Percentiles rank a stretch among this genome's conserved stretches.
phyloP scores from a whole-genome alignment of 305 asterid species.

The Fraxinus xanthoxyloides region DNA sequence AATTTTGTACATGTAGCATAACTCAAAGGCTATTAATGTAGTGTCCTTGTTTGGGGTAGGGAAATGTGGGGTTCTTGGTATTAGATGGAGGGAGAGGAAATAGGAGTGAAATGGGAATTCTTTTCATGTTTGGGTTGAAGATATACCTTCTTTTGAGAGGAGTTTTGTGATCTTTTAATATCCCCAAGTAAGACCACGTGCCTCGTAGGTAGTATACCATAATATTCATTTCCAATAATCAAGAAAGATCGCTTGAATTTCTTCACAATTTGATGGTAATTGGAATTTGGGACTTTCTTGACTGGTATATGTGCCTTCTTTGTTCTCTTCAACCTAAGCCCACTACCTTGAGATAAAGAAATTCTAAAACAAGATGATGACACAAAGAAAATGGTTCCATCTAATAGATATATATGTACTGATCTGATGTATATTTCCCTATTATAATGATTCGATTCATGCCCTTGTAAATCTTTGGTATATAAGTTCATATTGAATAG shows the following conservation, averaged over 20 bases:
- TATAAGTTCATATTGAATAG: conserved; percentile 22
- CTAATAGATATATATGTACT: conserved; percentile 24
- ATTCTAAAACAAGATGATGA: conserved; percentile 40
- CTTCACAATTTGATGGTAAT: neutral
- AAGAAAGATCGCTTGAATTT: neutral
- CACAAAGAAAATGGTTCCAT: conserved; percentile 31
- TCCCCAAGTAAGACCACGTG: conserved; percentile 68
- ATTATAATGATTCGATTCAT: conserved; percentile 15
- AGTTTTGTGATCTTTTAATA: conserved; percentile 45
- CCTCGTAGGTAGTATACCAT: conserved; percentile 36
- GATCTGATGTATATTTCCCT: conserved; percentile 40
- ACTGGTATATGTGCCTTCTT: neutral
- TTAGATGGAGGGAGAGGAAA: neutral
- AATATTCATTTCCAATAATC: conserved; percentile 1
- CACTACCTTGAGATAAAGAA: conserved; percentile 12
- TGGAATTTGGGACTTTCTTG: neutral
- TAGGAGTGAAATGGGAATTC: conserved; percentile 4
- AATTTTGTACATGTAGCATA: too few species aligned
- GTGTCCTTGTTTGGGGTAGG: conserved; percentile 8
- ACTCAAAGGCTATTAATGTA: conserved; percentile 7
- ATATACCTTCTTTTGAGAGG: conserved; percentile 33
- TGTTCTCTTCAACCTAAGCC: conserved; percentile 17
- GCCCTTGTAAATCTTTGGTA: conserved; percentile 17
- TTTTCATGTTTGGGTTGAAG: conserved; percentile 22
- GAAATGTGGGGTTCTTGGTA: neutral